Conservation (phyloP, 495 filamentous ascomycete genomes). For the Aspergillus ellipticus region DNA sequence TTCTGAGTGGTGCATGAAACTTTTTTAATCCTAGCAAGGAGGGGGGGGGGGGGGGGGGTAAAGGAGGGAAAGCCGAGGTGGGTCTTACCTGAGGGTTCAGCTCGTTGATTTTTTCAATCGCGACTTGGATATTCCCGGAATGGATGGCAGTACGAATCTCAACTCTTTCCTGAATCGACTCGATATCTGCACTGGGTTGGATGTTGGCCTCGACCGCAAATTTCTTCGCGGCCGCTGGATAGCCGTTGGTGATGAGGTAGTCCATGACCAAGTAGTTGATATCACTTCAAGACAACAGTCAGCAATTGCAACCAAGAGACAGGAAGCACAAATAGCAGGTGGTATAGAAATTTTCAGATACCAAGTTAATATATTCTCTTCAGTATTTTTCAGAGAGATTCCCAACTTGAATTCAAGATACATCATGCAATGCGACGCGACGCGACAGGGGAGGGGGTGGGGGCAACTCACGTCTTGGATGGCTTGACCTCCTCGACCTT, state of each 20-base stretch:
- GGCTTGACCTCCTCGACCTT: constrained; percentile 82
- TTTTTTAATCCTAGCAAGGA: constrained; percentile 84
- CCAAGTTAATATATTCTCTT: constrained; percentile 82
- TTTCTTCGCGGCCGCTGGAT: constrained; percentile 86
- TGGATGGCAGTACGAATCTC: constrained; percentile 79
- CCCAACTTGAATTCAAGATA: constrained; percentile 85
- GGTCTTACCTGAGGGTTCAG: constrained; percentile 79
- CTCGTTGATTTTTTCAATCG: constrained; percentile 84
- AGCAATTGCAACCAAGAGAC: constrained; percentile 20
- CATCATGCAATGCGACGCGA: constrained; percentile 63
- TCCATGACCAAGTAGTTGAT: constrained; percentile 96
- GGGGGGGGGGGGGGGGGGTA: constrained; percentile 7
- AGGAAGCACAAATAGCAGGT: constrained; percentile 11
- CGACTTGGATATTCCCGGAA: constrained; percentile 75
- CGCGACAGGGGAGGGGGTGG: constrained; percentile 6
- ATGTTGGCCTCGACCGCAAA: constrained; percentile 94
- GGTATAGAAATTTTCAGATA: constrained; percentile 48
- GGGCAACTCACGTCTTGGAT: constrained; percentile 75
- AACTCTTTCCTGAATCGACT: constrained; percentile 71
- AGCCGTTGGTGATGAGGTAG: constrained; percentile 94
- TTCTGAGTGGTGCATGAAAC: constrained; percentile 99
- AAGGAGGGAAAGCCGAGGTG: constrained; percentile 8
- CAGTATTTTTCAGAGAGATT: constrained; percentile 98
- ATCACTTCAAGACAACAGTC: constrained; percentile 57
- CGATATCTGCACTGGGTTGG: constrained; percentile 61